Base-by-base conservation (phyloP, 2,329 filamentous ascomycete genomes). In the Nectriaceae sp. region DNA sequence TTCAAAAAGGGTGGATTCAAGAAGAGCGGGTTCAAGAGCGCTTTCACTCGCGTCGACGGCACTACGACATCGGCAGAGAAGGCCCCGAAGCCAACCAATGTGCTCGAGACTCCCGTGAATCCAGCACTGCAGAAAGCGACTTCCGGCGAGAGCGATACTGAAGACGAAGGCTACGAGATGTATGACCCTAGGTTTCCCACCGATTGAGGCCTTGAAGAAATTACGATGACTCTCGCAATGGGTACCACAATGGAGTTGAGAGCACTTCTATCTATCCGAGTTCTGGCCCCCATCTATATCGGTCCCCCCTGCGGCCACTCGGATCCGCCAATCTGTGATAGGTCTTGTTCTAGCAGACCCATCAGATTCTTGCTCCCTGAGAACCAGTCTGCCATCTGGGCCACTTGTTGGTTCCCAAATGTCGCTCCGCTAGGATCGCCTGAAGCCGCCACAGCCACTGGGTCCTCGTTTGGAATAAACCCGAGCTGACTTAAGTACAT, bases 11-110 rank as follows among this genome's bases (percentile, higher is more conserved):
- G 80, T 1, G 84, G 84, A 0, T 91, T 91, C 64, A 91, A 92
- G 71, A 94, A 93, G 64, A 85, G 87, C 1, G 89, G 89, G 0
- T 92, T 92, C 68, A 92, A 90, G 70, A 87, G 84, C 60, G 87
- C 88, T 2, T 89, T 91, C 72, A 79, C 79, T 4, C 72, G 81
- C 2, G 77, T 77, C 2, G 76, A 76, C 67, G 47, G 47, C 62
- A 52, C 65, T 4, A 63, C 65, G 5, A 20, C 59, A 4, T 63
- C 63, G 11, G 70, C 75, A 19, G 68, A 70, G 1, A 65, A 71
- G 16, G 70, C 66, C 5, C 70, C 70, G 21, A 71, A 72, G 53
- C 18, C 62, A 1, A 49, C 42, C 13, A 55, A 50, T 21, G 52
- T 63, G 13, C 53, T 48, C 19, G 60, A 57, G 19, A 57, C 51